phyloP scores from a whole-genome alignment of 768 basidiomycete species.

The Antrodiella citrinella region DNA sequence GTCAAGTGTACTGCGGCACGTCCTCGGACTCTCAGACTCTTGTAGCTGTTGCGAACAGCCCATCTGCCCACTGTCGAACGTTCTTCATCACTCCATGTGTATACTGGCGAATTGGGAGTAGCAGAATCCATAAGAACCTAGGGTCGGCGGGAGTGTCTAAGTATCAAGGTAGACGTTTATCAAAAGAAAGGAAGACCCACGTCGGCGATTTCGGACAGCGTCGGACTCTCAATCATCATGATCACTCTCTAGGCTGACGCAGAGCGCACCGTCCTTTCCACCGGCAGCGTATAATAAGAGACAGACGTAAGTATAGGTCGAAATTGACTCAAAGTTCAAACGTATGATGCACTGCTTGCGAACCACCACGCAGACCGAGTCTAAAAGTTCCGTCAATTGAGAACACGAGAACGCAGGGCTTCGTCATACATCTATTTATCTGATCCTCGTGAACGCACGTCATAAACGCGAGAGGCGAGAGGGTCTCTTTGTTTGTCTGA shows the following conservation, averaged over 20 bases:
- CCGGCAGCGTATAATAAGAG: constrained; percentile 30
- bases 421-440: constrained; percentile 34
- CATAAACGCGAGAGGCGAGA: background rate
- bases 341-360: no score
- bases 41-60: no score
- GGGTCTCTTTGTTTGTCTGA: background rate
- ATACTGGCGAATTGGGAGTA: no score
- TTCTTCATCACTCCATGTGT: no score
- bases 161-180: no score
- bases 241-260: constrained; percentile 26
- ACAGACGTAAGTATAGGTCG: constrained; percentile 29
- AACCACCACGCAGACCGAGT: constrained; percentile 24
- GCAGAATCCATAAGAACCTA: no score
- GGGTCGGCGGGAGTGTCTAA: no score
- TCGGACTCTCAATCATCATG: constrained; percentile 37
- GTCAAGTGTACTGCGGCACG: no score
- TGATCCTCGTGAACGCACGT: constrained; percentile 21
- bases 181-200: no score
- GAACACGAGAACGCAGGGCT: constrained; percentile 30
- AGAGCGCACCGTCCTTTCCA: constrained; percentile 31
- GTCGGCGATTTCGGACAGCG: constrained; percentile 31
- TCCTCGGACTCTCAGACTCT: no score
- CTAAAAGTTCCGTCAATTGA: constrained; percentile 31
- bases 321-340: no score
- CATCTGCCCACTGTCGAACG: no score